Evolutionary conservation across 768 basidiomycete genomes (phyloP).

Genomic region (Boletales sp.): DNA sequence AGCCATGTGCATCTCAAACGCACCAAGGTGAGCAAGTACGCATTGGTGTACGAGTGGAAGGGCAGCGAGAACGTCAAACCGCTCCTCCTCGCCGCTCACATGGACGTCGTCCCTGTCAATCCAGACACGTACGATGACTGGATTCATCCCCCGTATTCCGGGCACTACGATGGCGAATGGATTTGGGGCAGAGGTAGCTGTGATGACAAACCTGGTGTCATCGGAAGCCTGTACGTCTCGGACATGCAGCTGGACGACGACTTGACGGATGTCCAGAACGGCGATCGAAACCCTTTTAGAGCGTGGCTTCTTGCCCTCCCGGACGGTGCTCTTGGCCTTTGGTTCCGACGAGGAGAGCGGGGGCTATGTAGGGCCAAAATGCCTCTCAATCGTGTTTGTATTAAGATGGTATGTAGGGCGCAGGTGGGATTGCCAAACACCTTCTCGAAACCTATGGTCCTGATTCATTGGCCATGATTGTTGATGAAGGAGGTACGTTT

Average conservation of each 20-base stretch:
- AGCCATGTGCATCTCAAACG: constrained; percentile 48
- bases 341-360: constrained; percentile 47
- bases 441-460: constrained; percentile 45
- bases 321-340: constrained; percentile 33
- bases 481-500: constrained; percentile 54
- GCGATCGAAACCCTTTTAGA: constrained; percentile 27
- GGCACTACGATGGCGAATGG: constrained; percentile 41
- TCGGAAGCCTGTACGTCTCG: constrained; percentile 31
- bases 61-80: constrained; percentile 55
- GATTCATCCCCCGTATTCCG: constrained; percentile 47
- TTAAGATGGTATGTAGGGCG: constrained; percentile 33
- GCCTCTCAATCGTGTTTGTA: not conserved
- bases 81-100: constrained; percentile 47
- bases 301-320: constrained; percentile 26
- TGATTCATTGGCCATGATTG: constrained; percentile 49
- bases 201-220: constrained; percentile 41
- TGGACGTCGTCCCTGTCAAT: constrained; percentile 51
- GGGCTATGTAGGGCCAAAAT: constrained; percentile 30
- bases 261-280: constrained; percentile 12
- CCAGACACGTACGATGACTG: constrained; percentile 42
- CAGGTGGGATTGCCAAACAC: constrained; percentile 35
- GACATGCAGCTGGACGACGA: not conserved
- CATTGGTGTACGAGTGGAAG: constrained; percentile 58
- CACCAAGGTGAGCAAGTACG: constrained; percentile 58
- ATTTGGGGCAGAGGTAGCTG: constrained; percentile 47